These are phyloP conservation scores for Bremia lactucae DNA, from an alignment of 352 stramenopile genomes.

Conservation along the genomic window DNA sequence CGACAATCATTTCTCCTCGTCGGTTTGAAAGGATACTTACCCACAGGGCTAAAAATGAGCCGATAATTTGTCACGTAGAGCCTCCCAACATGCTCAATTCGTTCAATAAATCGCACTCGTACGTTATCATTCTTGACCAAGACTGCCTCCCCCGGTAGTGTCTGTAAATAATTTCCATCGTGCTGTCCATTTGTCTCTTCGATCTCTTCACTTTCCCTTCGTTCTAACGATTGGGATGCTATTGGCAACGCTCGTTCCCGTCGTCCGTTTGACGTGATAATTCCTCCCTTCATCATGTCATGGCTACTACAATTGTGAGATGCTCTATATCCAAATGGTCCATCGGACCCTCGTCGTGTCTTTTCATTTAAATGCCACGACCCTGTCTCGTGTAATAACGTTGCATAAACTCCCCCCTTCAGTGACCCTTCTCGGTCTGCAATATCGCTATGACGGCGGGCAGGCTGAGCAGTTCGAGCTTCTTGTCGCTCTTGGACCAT, in stretches of 20 bases:
- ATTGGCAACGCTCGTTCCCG: constrained; percentile 3
- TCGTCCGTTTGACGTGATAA: constrained; percentile 22
- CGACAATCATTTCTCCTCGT: constrained; percentile 10
- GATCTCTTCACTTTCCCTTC: constrained; percentile 18
- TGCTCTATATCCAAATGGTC: constrained; percentile 2
- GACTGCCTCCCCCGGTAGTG: constrained; percentile 53
- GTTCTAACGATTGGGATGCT: no score
- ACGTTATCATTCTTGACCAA: constrained; percentile 56
- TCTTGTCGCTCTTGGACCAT: constrained; percentile 55
- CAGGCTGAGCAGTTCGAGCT: constrained; percentile 10
- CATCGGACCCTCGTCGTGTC: constrained; percentile 7
- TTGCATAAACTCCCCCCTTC: constrained; percentile 16
- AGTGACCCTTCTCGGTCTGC: constrained; percentile 1
- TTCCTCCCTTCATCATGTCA: constrained; percentile 17
- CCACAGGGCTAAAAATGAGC: constrained; percentile 58
- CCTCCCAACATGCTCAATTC: constrained; percentile 37
- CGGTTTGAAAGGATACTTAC: not conserved
- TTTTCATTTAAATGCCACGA: constrained; percentile 2
- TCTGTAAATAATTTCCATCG: constrained; percentile 26
- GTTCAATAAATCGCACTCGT: constrained; percentile 38
- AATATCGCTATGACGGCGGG: constrained; percentile 22
- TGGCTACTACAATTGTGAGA: constrained; percentile 1
- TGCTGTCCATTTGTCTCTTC: constrained; percentile 12
- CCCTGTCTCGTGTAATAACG: constrained; percentile 1
- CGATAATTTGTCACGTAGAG: constrained; percentile 78